Conservation (phyloP, 164 flowering plant genomes). For the Malania oleifera region DNA sequence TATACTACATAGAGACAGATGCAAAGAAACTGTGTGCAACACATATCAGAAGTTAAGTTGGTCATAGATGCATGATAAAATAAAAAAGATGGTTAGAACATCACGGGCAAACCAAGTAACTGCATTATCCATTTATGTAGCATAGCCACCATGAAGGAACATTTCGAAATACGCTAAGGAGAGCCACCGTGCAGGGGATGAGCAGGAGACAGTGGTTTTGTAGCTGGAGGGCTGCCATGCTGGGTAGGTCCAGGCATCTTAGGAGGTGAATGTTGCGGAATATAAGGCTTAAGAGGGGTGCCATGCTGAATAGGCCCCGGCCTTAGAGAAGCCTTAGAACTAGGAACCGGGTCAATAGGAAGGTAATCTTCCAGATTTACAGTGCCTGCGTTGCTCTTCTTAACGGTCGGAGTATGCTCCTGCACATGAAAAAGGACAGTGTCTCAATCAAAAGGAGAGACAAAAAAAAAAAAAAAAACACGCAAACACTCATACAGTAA, state of each 20-base stretch:
- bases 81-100: not conserved
- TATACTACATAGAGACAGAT: too few relatives aligned
- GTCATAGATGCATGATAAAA: too few relatives aligned
- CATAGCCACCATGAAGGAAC: not conserved
- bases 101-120: not conserved
- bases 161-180: slow-evolving; percentile 9
- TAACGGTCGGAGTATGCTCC: slow-evolving; percentile 18
- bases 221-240: not conserved
- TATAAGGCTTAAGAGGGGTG: slow-evolving; percentile 58
- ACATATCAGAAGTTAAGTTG: too few relatives aligned
- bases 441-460: not conserved
- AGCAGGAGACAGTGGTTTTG: slow-evolving; percentile 9
- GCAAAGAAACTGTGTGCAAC: too few relatives aligned
- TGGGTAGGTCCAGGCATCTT: not conserved
- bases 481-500: not conserved
- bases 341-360: slow-evolving; percentile 59
- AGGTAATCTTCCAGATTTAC: slow-evolving; percentile 53
- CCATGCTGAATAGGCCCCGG: slow-evolving; percentile 73
- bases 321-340: slow-evolving; percentile 48
- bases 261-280: slow-evolving; percentile 61
- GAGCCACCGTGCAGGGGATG: slow-evolving; percentile 21
- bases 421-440: slow-evolving; percentile 2
- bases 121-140: not conserved
- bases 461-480: not conserved
- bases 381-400: slow-evolving; percentile 8